phyloP scores from a whole-genome alignment of 1,284 basidiomycete genomes.

The Fomes fomentarius region DNA sequence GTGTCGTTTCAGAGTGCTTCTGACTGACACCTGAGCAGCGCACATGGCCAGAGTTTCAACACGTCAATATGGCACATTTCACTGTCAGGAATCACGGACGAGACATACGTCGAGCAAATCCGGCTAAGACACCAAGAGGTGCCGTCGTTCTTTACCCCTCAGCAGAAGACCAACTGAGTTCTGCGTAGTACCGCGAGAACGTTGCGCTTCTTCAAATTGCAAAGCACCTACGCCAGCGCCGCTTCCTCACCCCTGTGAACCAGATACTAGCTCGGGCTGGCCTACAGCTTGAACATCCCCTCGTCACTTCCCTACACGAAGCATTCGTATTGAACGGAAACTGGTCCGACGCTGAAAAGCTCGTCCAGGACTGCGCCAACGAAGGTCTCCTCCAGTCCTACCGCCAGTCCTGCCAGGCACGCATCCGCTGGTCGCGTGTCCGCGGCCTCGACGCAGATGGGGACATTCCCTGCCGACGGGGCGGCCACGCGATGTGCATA shows the following conservation, averaged over 20 bases:
- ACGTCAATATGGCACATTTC: constrained; percentile 78
- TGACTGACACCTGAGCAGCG: constrained; percentile 34
- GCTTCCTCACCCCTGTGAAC: constrained; percentile 69
- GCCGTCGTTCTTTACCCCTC: constrained; percentile 15
- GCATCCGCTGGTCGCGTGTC: constrained; percentile 60
- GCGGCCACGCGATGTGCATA: constrained; percentile 85
- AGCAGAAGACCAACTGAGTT: constrained; percentile 8
- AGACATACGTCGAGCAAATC: constrained; percentile 56
- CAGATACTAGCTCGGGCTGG: constrained; percentile 60
- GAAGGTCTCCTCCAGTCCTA: constrained; percentile 62
- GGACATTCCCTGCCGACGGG: constrained; percentile 64
- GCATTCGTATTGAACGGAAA: constrained; percentile 68
- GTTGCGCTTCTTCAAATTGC: constrained; percentile 69
- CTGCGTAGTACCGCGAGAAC: constrained; percentile 63
- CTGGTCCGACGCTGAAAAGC: constrained; percentile 61
- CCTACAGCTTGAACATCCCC: constrained; percentile 70
- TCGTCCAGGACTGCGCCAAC: constrained; percentile 52
- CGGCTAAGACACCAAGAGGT: constrained; percentile 63
- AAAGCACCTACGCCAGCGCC: constrained; percentile 79
- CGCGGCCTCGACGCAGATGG: constrained; percentile 61
- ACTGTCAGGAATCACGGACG: constrained; percentile 59
- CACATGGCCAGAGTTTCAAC: constrained; percentile 72
- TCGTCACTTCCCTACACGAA: constrained; percentile 68
- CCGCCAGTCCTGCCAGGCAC: constrained; percentile 57
- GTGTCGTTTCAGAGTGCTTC: no score